Evolutionary conservation across 805 yeast genomes (phyloP), one percentile per base, ranked within the genome.

Genomic region (Ogataea trehalophila): DNA sequence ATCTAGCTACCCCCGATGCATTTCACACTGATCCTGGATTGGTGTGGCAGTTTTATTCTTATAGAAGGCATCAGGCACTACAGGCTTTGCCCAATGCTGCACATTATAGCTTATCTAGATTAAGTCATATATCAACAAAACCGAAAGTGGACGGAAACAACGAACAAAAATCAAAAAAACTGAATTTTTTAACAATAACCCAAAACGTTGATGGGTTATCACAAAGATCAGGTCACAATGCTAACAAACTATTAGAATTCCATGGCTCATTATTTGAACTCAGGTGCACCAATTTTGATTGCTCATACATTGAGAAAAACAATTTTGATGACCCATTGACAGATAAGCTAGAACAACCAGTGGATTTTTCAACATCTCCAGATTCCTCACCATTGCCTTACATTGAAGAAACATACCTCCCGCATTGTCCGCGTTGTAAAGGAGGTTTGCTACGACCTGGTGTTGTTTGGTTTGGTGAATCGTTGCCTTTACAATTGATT

Each of bases 381-480:
- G 52, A 52, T 5, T 37, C 41, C 0, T 39, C 52, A 8, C 69
- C 75, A n/a, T 39, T 54, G 13, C 70, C 75, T n/a, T 60, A 68
- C 15, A 65, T 88, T 1, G 67, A 72, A 3, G 76, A 67, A 41
- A 59, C 65, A 1, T 80, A 79, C 2, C 71, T 88, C 11, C 96
- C 96, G 1, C 75, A 65, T 37, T 90, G 97, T 62, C 96, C 96
- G 0, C 68, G 67, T 11, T 90, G 97, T 61, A 61, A 70, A n/a
- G 74, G 72, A 5, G 84, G 83, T 0, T 61, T 85, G 13, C 66
- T 90, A 48, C 71, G 97, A 20, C 97, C 97, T 0, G 96, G 94
- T 0, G 95, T 90, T 3, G 91, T 89, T 6, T 90, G 96, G 97
- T 88, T 85, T 66, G 97, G 97, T n/a, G 97, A 90, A 65, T 75